Base-by-base conservation (phyloP, 2,329 filamentous ascomycete genomes). In the Cladosporium phlei region DNA sequence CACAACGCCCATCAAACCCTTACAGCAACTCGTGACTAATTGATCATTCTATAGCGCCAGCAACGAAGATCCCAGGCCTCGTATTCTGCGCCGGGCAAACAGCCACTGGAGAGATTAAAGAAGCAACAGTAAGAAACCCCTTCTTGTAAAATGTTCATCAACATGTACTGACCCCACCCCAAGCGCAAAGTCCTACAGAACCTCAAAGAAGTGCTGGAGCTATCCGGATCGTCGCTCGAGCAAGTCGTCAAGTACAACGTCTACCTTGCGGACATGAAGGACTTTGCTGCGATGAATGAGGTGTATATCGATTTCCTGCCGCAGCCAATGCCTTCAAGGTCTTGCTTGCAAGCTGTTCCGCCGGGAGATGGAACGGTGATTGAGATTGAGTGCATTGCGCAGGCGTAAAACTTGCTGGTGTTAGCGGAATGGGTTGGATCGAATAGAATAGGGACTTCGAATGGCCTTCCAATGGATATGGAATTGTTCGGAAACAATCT, bases 211-310 rank as follows among this genome's bases (percentile, higher is more conserved):
- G 72, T 85, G 5, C 77, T 86, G 16, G 71, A 78, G 54, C 80
- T 75, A 5, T 78, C 80, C 0, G 81, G 80, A 0, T 78, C 75
- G 43, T 72, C 69, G 47, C 67, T 85, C 25, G 68, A 74, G 22
- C 81, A 83, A 48, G 75, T 80, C 0, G 74, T 86, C 60, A 85
- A 86, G 65, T 75, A 82, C 52, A 85, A 84, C 55, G 70, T 85
- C 20, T 86, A 82, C 59, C 61, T 86, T 17, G 78, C 76, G 2
- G 74, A 75, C 48, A 86, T 86, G 80, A 70, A 76, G 35, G 71
- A 85, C 61, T 86, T 85, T 59, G 73, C 70, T 0, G 67, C 69
- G 9, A 74, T 82, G 66, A 81, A 80, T 51, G 73, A 75, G 52
- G 76, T 71, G 3, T 82, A 79, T 47, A 53, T 38, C 24, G 48